Conservation (phyloP, 148 eudicot genomes). For the Vaccinium darrowii region DNA sequence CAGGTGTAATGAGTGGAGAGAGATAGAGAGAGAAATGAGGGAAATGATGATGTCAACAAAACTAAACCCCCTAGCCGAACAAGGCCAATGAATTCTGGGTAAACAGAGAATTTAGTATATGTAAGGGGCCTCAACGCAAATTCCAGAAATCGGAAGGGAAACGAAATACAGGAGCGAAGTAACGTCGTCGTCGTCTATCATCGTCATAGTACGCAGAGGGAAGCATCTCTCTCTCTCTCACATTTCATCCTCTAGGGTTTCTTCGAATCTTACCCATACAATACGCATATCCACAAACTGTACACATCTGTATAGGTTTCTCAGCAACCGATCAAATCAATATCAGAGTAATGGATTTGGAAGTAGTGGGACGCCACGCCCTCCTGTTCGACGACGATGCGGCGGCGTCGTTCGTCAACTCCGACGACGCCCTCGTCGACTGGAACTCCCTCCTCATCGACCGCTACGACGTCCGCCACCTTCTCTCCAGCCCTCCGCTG, state of each 20-base stretch:
- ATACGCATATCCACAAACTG: background rate
- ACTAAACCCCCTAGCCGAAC: no score
- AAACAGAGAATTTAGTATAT: no score
- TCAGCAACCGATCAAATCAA: background rate
- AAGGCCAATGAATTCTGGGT: no score
- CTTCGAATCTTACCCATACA: background rate
- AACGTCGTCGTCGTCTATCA: no score
- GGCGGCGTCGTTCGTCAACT: constrained; percentile 70
- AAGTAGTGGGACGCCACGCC: constrained; percentile 80
- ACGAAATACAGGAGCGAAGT: no score
- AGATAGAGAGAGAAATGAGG: no score
- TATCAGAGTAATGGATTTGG: constrained; percentile 39
- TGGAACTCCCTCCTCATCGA: constrained; percentile 96
- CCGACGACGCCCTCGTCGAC: constrained; percentile 78
- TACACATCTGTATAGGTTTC: background rate
- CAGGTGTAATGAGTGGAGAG: no score
- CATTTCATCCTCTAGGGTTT: background rate
- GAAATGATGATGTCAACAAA: no score
- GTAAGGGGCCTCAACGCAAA: no score
- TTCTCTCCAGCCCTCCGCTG: constrained; percentile 66
- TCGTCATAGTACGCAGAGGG: no score
- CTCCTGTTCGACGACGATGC: constrained; percentile 92
- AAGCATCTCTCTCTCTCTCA: background rate
- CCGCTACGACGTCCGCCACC: constrained; percentile 96
- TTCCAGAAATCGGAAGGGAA: no score